These are phyloP conservation scores for Stromatinia cepivora DNA, from an alignment of 2,329 filamentous ascomycete species.

Conservation along the genomic window DNA sequence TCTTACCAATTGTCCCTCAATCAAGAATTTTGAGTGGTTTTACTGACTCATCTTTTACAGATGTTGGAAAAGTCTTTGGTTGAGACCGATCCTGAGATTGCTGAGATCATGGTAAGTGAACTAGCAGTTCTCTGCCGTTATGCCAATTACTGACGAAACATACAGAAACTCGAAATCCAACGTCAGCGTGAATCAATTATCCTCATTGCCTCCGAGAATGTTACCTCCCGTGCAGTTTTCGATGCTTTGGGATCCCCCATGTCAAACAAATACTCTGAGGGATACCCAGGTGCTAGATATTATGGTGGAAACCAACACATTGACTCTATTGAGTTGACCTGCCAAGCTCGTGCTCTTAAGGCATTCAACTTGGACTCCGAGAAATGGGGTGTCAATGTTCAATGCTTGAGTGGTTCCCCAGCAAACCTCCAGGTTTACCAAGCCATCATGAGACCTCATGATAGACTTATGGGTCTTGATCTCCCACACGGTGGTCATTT, in stretches of 20 bases:
- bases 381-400: constrained; percentile 99
- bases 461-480: constrained; percentile 95
- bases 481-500: constrained; percentile 95
- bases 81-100: constrained; percentile 91
- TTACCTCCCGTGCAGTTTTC: constrained; percentile 97
- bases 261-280: constrained; percentile 99
- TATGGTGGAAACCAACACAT: constrained; percentile 99
- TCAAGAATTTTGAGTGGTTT: not conserved
- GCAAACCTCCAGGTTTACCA: constrained; percentile 99
- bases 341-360: constrained; percentile 89
- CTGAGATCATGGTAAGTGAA: constrained; percentile 83
- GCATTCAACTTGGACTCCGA: constrained; percentile 82
- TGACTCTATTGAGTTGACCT: constrained; percentile 91
- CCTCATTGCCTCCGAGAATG: constrained; percentile 98
- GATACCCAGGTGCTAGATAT: constrained; percentile 96
- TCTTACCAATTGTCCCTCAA: not conserved
- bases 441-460: constrained; percentile 93
- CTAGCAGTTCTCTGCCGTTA: not conserved
- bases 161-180: constrained; percentile 85
- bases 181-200: constrained; percentile 98
- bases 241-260: constrained; percentile 93
- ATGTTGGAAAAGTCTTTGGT: constrained; percentile 95
- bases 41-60: constrained; percentile 50
- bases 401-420: constrained; percentile 87
- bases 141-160: constrained; percentile 26